phyloP scores from a whole-genome alignment of 2,329 filamentous ascomycete genomes.

The Diaporthe batatas region DNA sequence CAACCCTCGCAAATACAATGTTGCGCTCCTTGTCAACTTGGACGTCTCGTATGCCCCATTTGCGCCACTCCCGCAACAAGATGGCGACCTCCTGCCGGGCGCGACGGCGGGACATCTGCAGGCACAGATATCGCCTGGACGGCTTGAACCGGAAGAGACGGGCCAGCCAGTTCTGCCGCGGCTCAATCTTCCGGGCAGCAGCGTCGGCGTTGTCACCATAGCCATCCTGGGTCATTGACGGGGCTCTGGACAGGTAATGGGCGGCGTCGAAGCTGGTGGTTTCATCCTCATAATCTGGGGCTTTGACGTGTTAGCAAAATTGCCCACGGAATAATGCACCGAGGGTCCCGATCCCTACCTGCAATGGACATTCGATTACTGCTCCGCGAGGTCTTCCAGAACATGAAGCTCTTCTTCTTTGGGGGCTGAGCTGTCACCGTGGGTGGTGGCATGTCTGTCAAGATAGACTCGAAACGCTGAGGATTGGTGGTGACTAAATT shows the following conservation, averaged over 20 bases:
- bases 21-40: slow-evolving; percentile 83
- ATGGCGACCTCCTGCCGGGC: slow-evolving; percentile 82
- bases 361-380: slow-evolving; percentile 59
- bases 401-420: slow-evolving; percentile 66
- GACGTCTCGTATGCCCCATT: slow-evolving; percentile 84
- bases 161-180: slow-evolving; percentile 88
- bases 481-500: slow-evolving; percentile 5
- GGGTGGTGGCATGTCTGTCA: slow-evolving; percentile 41
- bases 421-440: slow-evolving; percentile 44
- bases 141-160: slow-evolving; percentile 92
- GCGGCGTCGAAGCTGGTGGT: slow-evolving; percentile 25
- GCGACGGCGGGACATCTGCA: slow-evolving; percentile 78
- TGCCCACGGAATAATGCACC: no score
- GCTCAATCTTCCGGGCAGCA: slow-evolving; percentile 68
- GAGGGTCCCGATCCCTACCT: slow-evolving; percentile 52
- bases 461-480: slow-evolving; percentile 43
- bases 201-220: slow-evolving; percentile 54
- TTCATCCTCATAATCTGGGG: slow-evolving; percentile 50
- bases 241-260: slow-evolving; percentile 43
- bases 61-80: slow-evolving; percentile 83
- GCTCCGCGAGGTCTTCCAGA: slow-evolving; percentile 65
- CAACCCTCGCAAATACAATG: slow-evolving; percentile 83
- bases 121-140: slow-evolving; percentile 79
- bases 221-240: slow-evolving; percentile 50
- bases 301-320: slow-evolving; percentile 44